These are phyloP conservation scores for Penicillium crustosum DNA, from an alignment of 2,329 filamentous ascomycete genomes.

Conservation along the genomic window DNA sequence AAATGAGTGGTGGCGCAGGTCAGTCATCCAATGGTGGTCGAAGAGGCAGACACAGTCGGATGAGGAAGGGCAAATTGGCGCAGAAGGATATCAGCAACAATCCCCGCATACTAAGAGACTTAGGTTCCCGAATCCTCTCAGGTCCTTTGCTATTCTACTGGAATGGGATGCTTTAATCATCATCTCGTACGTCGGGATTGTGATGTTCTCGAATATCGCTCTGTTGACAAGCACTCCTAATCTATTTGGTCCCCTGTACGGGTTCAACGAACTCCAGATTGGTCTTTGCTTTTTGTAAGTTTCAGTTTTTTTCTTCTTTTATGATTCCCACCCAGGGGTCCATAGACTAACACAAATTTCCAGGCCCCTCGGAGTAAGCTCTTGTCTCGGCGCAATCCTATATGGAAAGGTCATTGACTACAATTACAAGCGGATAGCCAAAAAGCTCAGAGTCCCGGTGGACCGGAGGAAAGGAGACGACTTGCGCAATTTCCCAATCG, in stretches of 20 bases:
- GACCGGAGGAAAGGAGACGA: slow-evolving; percentile 42
- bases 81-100: slow-evolving; percentile 1
- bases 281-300: slow-evolving; percentile 30
- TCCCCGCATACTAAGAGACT: slow-evolving; percentile 34
- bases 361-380: slow-evolving; percentile 24
- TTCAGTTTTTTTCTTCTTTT: not conserved
- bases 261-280: slow-evolving; percentile 30
- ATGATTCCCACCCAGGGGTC: too few relatives aligned
- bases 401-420: slow-evolving; percentile 27
- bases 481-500: slow-evolving; percentile 46
- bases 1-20: slow-evolving; percentile 25
- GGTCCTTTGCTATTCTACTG: slow-evolving; percentile 40
- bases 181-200: slow-evolving; percentile 37
- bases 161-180: slow-evolving; percentile 41
- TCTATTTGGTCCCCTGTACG: slow-evolving; percentile 39
- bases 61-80: not conserved
- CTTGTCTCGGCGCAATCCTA: slow-evolving; percentile 21
- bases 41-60: slow-evolving; percentile 1
- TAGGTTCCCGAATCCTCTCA: slow-evolving; percentile 48
- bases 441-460: slow-evolving; percentile 14
- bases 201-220: slow-evolving; percentile 40
- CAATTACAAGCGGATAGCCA: slow-evolving; percentile 24
- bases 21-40: slow-evolving; percentile 19
- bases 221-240: slow-evolving; percentile 43
- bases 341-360: not conserved